Percentiles rank a stretch among this genome's conserved stretches.
Conservation (phyloP, 192 early-diverging fungal species). For the Coemansia biformis region DNA sequence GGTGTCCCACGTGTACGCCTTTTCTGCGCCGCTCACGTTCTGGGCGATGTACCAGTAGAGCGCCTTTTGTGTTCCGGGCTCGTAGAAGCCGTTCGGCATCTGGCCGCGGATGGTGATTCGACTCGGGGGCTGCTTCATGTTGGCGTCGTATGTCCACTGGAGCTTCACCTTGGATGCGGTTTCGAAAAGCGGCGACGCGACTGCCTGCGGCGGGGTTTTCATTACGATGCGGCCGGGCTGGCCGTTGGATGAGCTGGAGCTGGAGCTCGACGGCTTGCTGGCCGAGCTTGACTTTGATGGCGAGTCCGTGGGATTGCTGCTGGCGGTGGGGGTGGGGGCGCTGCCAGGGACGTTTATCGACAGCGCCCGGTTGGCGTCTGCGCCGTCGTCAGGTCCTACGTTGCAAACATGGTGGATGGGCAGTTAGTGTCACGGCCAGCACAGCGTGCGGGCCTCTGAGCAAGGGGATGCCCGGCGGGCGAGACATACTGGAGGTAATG, state of each 20-base stretch:
- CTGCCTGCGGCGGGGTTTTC: slow-evolving; percentile 43
- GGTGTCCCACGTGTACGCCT: slow-evolving; percentile 46
- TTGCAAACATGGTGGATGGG: too few species aligned
- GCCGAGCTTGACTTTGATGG: slow-evolving; percentile 37
- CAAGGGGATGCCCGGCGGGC: too few species aligned
- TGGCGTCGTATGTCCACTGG: slow-evolving; percentile 45
- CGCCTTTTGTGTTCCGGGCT: slow-evolving; percentile 47
- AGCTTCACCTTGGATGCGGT: slow-evolving; percentile 41
- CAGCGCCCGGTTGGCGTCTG: too few species aligned
- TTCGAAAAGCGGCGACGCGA: slow-evolving; percentile 48
- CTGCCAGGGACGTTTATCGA: neutral
- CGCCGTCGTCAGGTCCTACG: too few species aligned
- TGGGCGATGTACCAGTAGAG: slow-evolving; percentile 51
- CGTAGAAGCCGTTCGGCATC: slow-evolving; percentile 36
- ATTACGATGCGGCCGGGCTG: slow-evolving; percentile 49
- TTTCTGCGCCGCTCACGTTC: slow-evolving; percentile 32
- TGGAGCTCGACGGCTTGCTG: slow-evolving; percentile 27
- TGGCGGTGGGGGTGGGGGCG: slow-evolving; percentile 9
- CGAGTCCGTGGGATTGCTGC: slow-evolving; percentile 1
- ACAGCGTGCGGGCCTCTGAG: too few species aligned
- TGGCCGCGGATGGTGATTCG: slow-evolving; percentile 43
- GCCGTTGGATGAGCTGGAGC: slow-evolving; percentile 44
- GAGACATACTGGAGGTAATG: too few species aligned
- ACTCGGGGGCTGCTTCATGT: slow-evolving; percentile 47
- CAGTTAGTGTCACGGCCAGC: too few species aligned